phyloP scores from a whole-genome alignment of 805 yeast species.

The Pichia nakasei region DNA sequence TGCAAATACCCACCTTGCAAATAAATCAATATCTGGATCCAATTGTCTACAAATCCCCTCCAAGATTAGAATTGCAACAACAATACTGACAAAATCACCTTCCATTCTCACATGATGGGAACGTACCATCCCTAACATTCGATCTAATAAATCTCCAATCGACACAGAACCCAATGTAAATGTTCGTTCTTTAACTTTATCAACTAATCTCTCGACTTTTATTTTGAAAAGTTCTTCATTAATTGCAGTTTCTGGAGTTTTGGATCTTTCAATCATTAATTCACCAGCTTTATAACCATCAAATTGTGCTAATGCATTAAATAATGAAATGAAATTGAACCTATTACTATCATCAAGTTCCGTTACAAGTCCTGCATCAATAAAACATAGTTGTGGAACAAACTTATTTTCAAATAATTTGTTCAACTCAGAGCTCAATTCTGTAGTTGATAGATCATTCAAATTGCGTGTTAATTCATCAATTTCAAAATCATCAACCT shows the following conservation, averaged over 20 bases:
- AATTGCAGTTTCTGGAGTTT: slow-evolving; percentile 88
- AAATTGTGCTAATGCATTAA: slow-evolving; percentile 80
- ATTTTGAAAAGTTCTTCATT: slow-evolving; percentile 79
- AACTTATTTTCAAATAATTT: slow-evolving; percentile 47
- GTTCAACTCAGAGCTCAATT: slow-evolving; percentile 33
- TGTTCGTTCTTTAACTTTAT: slow-evolving; percentile 73
- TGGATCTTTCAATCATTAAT: slow-evolving; percentile 87
- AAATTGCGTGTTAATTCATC: slow-evolving; percentile 37
- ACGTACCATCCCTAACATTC: slow-evolving; percentile 85
- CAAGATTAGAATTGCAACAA: slow-evolving; percentile 81
- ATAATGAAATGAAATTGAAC: slow-evolving; percentile 78
- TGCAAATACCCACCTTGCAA: slow-evolving; percentile 83
- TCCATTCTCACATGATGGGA: slow-evolving; percentile 95
- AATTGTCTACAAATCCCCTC: slow-evolving; percentile 95
- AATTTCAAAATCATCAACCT: slow-evolving; percentile 36
- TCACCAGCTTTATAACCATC: slow-evolving; percentile 95
- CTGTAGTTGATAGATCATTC: slow-evolving; percentile 24
- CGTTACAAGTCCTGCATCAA: slow-evolving; percentile 91
- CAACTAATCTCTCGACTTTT: slow-evolving; percentile 78
- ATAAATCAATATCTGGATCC: slow-evolving; percentile 87
- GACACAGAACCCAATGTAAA: slow-evolving; percentile 88
- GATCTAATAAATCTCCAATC: slow-evolving; percentile 83
- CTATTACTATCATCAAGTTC: slow-evolving; percentile 74
- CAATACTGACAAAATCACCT: slow-evolving; percentile 90
- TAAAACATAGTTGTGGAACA: slow-evolving; percentile 78